Evolutionary conservation across 176 grass and related monocot species (phyloP), one percentile per base, ranked within the genome.

Genomic region (Hyparrhenia diplandra): DNA sequence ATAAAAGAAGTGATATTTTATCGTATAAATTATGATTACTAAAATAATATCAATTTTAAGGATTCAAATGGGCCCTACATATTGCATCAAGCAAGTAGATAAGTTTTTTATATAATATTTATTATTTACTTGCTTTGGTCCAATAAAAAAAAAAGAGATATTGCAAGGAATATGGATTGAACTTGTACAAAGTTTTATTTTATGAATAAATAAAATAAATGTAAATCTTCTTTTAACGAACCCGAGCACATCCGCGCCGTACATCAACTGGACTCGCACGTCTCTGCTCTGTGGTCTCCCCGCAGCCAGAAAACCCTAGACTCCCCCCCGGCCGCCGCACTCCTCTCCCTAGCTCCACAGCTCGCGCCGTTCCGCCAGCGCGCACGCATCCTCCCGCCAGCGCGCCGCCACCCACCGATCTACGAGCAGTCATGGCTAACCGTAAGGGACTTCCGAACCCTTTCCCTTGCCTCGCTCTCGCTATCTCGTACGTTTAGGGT

Each of bases 371-470:
- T 76, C 41, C 37, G 21, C 11, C 65, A 10, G 40, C 58, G 49
- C n/a, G 27, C 46, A 57, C 35, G 45, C 46, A 46, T n/a, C 74
- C 14, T 37, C 24, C 32, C 13, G 32, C 69, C 62, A 11, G n/a
- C 18, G 13, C 32, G 4, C 77, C 45, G 32, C 82, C 27, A 74
- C 17, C 71, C 62, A 24, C 34, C 55, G 17, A 72, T 10, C 82
- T 32, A 27, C 69, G 21, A 86, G 55, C 77, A 88, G 49, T 75
- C 83, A 94, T 94, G 92, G 88, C 92, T 75, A 94, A 86, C 43
- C 60, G 92, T 94, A 94, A 88, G 88, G 8, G 41, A 51, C 40
- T 25, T 36, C 13, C 4, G 5, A 37, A 14, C 37, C 18, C 40
- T 75, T 29, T 13, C 32, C 18, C 30, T 30, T 11, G 41, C 14